Percentiles rank a stretch among this genome's conserved stretches.
Evolutionary conservation across 306 rosid genomes (phyloP).

Genomic region (Lathyrus oleraceus): DNA sequence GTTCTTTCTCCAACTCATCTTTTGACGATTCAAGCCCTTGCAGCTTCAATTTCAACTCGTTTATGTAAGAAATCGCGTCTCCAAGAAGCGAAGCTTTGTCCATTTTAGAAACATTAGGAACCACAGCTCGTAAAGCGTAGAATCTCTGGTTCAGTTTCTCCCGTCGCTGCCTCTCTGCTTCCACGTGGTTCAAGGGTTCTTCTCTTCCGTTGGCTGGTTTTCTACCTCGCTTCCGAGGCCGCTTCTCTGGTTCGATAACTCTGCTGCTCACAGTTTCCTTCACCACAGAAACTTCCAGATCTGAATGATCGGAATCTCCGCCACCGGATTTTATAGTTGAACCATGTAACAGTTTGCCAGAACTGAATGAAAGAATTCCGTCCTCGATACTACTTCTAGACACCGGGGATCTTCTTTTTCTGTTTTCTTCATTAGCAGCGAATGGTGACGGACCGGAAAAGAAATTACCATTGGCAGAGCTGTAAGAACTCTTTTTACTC

Average conservation of each 20-base stretch:
- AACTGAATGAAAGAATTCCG: conserved; percentile 89
- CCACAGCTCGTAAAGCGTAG: conserved; percentile 91
- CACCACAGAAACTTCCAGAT: conserved; percentile 81
- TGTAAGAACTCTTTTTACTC: conserved; percentile 54
- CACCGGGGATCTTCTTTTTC: conserved; percentile 62
- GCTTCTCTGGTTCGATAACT: conserved; percentile 72
- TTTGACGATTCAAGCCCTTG: conserved; percentile 54
- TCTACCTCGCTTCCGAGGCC: conserved; percentile 80
- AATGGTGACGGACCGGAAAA: conserved; percentile 56
- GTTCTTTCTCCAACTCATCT: conserved; percentile 65
- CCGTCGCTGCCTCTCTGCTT: conserved; percentile 88
- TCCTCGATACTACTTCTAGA: conserved; percentile 70
- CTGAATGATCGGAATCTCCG: conserved; percentile 78
- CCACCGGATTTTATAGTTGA: conserved; percentile 38
- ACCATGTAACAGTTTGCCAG: conserved; percentile 58
- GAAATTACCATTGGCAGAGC: conserved; percentile 36
- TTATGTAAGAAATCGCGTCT: conserved; percentile 81
- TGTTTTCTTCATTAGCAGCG: conserved; percentile 42
- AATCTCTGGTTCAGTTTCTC: conserved; percentile 92
- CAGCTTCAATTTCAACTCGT: conserved; percentile 73
- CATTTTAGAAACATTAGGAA: conserved; percentile 94
- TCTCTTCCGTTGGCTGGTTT: conserved; percentile 96
- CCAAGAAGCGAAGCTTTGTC: conserved; percentile 95
- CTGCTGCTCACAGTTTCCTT: conserved; percentile 61
- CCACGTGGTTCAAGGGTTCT: conserved; percentile 91